Percentiles rank a stretch among this genome's conserved stretches.
phyloP scores from a whole-genome alignment of 2,329 filamentous ascomycete species.

The Diaporthe humulicola region DNA sequence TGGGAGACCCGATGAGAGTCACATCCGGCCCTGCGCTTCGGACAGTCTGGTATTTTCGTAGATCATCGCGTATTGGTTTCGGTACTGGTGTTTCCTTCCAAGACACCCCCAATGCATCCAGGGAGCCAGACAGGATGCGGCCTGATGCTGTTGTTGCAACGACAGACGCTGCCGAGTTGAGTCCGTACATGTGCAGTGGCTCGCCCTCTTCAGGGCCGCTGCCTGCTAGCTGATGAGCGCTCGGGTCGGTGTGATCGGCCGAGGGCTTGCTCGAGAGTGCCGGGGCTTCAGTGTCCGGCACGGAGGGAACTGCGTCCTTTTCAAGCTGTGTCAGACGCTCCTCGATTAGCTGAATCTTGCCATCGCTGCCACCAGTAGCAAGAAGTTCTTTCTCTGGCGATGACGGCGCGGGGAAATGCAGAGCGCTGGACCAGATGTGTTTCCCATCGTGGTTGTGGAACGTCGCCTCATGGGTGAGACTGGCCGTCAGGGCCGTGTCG shows the following conservation, averaged over 20 bases:
- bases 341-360: conserved; percentile 69
- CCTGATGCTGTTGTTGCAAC: conserved; percentile 73
- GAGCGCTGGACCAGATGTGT: conserved; percentile 85
- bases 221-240: neutral
- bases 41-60: conserved; percentile 63
- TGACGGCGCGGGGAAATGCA: conserved; percentile 50
- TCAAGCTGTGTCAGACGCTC: conserved; percentile 26
- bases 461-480: conserved; percentile 66
- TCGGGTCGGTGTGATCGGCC: neutral
- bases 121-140: conserved; percentile 63
- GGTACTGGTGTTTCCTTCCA: conserved; percentile 61
- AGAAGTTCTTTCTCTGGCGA: conserved; percentile 52
- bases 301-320: neutral
- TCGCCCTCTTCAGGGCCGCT: neutral
- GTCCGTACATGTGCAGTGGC: conserved; percentile 66
- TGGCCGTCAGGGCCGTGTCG: conserved; percentile 39
- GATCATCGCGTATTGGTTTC: conserved; percentile 50
- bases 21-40: conserved; percentile 53
- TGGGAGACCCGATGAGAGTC: conserved; percentile 63
- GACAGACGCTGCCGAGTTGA: conserved; percentile 65
- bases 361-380: conserved; percentile 88
- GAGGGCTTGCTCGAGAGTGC: neutral
- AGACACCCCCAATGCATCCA: conserved; percentile 45
- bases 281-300: neutral
- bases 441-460: conserved; percentile 83